phyloP scores from a whole-genome alignment of 176 grass and related monocot species.

The Cenchrus purpureus region DNA sequence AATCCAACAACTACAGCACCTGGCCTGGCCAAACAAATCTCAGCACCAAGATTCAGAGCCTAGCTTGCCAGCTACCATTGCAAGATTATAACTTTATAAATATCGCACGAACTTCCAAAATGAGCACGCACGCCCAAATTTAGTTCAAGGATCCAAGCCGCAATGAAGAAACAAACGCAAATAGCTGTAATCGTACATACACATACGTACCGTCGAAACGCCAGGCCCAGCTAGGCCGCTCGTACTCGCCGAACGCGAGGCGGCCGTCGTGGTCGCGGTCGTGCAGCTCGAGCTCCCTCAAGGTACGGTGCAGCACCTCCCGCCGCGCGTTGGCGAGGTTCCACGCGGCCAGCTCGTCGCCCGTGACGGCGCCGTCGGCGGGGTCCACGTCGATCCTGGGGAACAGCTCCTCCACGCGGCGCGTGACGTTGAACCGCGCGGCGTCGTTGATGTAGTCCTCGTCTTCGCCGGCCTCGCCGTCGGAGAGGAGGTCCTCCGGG shows the following conservation, averaged over 20 bases:
- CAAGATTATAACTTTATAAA: not conserved
- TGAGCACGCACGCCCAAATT: slow-evolving; percentile 2
- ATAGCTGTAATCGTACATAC: slow-evolving; percentile 3
- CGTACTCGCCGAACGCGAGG: slow-evolving; percentile 77
- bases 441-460: slow-evolving; percentile 87
- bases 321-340: slow-evolving; percentile 65
- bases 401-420: slow-evolving; percentile 73
- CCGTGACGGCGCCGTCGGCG: slow-evolving; percentile 66
- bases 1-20: not conserved
- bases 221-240: slow-evolving; percentile 81
- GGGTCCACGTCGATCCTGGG: slow-evolving; percentile 82
- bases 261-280: slow-evolving; percentile 82
- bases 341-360: slow-evolving; percentile 74
- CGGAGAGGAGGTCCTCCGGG: slow-evolving; percentile 60
- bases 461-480: slow-evolving; percentile 19
- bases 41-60: slow-evolving; percentile 32
- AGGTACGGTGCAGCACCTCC: slow-evolving; percentile 73
- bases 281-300: slow-evolving; percentile 84
- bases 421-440: slow-evolving; percentile 76
- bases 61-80: not conserved
- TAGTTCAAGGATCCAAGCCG: slow-evolving; percentile 25
- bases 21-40: slow-evolving; percentile 7
- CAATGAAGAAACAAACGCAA: not conserved
- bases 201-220: slow-evolving; percentile 71
- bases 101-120: not conserved